These are phyloP conservation scores for Didymella keratinophila DNA, from an alignment of 2,329 filamentous ascomycete genomes.

Conservation along the genomic window DNA sequence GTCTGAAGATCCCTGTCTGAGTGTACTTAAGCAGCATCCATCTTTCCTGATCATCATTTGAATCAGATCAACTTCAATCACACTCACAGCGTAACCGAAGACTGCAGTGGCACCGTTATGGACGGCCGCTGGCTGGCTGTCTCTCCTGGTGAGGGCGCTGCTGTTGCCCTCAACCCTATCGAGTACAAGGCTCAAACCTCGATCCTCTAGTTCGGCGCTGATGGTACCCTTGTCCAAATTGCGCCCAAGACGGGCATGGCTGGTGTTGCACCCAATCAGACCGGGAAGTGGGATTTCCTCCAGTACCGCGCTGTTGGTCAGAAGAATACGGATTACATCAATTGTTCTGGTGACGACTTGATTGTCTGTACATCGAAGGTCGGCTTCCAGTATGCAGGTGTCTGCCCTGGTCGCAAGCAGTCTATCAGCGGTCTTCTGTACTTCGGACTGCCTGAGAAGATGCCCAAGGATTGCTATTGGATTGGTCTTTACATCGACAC, in stretches of 20 bases:
- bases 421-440: slow-evolving; percentile 13
- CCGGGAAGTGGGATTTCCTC: slow-evolving; percentile 8
- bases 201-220: slow-evolving; percentile 1
- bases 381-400: slow-evolving; percentile 7
- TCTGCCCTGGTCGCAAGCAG: slow-evolving; percentile 7
- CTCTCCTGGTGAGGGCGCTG: slow-evolving; percentile 8
- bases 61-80: neutral
- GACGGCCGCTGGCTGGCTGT: slow-evolving; percentile 11
- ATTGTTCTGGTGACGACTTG: slow-evolving; percentile 11
- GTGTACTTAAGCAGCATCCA: neutral
- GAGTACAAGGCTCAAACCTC: slow-evolving; percentile 9
- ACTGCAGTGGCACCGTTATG: slow-evolving; percentile 1
- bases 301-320: slow-evolving; percentile 11
- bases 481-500: slow-evolving; percentile 10
- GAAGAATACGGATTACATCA: slow-evolving; percentile 4
- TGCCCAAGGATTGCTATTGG: slow-evolving; percentile 6
- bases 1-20: too few relatives aligned
- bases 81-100: neutral
- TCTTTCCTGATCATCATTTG: neutral
- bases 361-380: slow-evolving; percentile 3
- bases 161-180: slow-evolving; percentile 6
- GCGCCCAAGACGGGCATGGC: slow-evolving; percentile 3
- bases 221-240: slow-evolving; percentile 1
- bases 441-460: slow-evolving; percentile 10
- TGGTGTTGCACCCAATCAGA: slow-evolving; percentile 7